Conservation (phyloP, 306 rosid species). For the Hippophae gyantsensis region DNA sequence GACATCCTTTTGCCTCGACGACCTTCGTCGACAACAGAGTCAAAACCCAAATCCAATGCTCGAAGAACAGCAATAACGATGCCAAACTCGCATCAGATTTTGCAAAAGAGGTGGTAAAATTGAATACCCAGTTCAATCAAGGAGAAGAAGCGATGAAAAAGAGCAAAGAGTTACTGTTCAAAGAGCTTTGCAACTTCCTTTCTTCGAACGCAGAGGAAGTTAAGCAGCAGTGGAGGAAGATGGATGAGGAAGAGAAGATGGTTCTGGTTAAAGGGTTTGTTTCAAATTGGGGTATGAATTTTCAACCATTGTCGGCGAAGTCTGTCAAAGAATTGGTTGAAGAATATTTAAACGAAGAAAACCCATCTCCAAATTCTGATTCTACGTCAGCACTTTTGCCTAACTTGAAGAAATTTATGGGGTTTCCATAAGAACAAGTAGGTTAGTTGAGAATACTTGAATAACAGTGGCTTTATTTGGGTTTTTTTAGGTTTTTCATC, state of each 20-base stretch:
- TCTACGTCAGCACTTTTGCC: constrained; percentile 26
- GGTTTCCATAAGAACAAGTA: constrained; percentile 26
- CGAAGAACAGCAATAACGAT: constrained; percentile 26
- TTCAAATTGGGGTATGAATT: constrained; percentile 47
- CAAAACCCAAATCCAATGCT: constrained; percentile 33
- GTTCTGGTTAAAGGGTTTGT: constrained; percentile 44
- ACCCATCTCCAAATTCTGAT: constrained; percentile 19
- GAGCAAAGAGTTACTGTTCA: constrained; percentile 58
- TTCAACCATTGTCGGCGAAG: constrained; percentile 71
- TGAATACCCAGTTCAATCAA: constrained; percentile 29
- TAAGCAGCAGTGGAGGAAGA: constrained; percentile 42
- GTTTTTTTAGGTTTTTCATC: neutral
- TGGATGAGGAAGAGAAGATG: constrained; percentile 49
- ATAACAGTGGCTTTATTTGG: neutral
- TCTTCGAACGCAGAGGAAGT: constrained; percentile 40
- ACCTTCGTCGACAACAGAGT: constrained; percentile 13
- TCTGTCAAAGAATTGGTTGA: constrained; percentile 63
- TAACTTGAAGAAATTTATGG: constrained; percentile 39
- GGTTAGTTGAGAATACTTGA: neutral
- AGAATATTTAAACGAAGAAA: constrained; percentile 38
- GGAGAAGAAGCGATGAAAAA: constrained; percentile 61
- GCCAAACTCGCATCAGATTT: constrained; percentile 47
- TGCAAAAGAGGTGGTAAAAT: constrained; percentile 33
- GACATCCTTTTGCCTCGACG: constrained; percentile 2
- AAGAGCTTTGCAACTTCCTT: constrained; percentile 42